phyloP scores from a whole-genome alignment of 2,329 filamentous ascomycete species.

The Helotiales sp. region DNA sequence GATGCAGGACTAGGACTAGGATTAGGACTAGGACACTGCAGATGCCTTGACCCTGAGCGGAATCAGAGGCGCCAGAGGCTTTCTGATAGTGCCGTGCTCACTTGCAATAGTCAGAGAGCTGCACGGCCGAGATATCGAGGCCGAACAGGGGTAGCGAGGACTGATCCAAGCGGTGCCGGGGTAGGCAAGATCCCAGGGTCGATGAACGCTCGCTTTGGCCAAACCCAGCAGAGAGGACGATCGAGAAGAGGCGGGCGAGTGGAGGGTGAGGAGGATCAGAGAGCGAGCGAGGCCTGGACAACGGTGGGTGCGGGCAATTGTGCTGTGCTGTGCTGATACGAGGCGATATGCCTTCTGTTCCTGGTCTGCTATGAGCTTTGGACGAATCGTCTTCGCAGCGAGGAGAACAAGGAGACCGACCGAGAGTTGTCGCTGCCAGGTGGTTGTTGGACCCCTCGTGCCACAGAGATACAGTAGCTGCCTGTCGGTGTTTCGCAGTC shows the following conservation, averaged over 20 bases:
- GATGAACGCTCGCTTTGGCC: not conserved
- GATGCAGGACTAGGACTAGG: too few species aligned
- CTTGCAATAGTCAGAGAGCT: too few species aligned
- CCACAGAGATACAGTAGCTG: not conserved
- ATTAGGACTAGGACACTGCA: not conserved
- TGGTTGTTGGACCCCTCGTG: not conserved
- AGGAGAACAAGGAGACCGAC: not conserved
- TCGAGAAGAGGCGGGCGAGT: not conserved
- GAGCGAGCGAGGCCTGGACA: not conserved
- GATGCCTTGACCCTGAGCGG: constrained; percentile 12
- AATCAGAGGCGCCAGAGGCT: constrained; percentile 5
- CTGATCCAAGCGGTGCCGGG: not conserved
- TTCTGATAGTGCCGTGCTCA: constrained; percentile 11
- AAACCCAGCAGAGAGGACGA: not conserved
- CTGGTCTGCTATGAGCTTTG: not conserved
- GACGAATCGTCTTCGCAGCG: not conserved
- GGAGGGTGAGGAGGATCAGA: not conserved
- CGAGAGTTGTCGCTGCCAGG: not conserved
- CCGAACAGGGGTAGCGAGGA: not conserved
- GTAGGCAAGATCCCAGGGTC: constrained; percentile 2
- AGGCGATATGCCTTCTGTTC: not conserved
- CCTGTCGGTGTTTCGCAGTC: not conserved
- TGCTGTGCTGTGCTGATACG: not conserved
- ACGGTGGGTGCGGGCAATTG: not conserved
- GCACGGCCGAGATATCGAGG: not conserved